Evolutionary conservation across 1,139 yeast species (phyloP).

Genomic region (Pichia sp.): DNA sequence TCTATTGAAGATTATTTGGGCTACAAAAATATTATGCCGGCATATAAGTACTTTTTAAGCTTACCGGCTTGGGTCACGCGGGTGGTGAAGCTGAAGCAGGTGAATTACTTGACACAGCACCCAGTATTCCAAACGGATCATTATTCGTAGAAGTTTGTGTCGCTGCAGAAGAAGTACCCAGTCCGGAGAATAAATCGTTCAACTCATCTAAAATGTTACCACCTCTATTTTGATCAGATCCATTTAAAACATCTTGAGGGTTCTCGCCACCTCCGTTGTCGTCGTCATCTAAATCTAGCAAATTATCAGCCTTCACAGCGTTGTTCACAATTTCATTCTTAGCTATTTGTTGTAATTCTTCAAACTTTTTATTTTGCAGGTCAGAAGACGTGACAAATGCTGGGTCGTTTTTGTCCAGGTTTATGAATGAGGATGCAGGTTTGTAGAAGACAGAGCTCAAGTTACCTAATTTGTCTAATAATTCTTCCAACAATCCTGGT

Average conservation of each 20-base stretch:
- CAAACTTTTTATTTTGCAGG: slow-evolving; percentile 41
- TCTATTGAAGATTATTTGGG: neutral
- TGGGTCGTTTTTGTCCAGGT: slow-evolving; percentile 34
- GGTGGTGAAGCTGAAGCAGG: slow-evolving; percentile 3
- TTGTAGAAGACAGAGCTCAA: slow-evolving; percentile 87
- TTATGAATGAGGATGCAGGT: slow-evolving; percentile 68
- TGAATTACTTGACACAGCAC: neutral
- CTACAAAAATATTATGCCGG: neutral
- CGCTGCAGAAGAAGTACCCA: slow-evolving; percentile 14
- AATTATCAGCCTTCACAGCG: slow-evolving; percentile 66
- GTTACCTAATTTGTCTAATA: slow-evolving; percentile 74
- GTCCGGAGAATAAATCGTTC: slow-evolving; percentile 57
- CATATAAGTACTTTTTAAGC: neutral
- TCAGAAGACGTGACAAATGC: slow-evolving; percentile 24
- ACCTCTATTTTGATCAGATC: slow-evolving; percentile 7
- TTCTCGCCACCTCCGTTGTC: slow-evolving; percentile 37
- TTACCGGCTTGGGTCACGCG: neutral
- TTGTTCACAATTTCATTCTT: slow-evolving; percentile 68
- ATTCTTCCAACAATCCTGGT: slow-evolving; percentile 60
- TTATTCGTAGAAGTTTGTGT: neutral
- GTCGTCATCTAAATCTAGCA: slow-evolving; percentile 77
- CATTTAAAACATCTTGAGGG: slow-evolving; percentile 11
- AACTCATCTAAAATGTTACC: slow-evolving; percentile 56
- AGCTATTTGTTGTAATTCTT: slow-evolving; percentile 75
- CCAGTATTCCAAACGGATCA: slow-evolving; percentile 9